A percentile compares a stretch with the other conserved stretches of the same genome.
Evolutionary conservation across 2,329 filamentous ascomycete genomes (phyloP).

Genomic region (Sporothrix luriei): DNA sequence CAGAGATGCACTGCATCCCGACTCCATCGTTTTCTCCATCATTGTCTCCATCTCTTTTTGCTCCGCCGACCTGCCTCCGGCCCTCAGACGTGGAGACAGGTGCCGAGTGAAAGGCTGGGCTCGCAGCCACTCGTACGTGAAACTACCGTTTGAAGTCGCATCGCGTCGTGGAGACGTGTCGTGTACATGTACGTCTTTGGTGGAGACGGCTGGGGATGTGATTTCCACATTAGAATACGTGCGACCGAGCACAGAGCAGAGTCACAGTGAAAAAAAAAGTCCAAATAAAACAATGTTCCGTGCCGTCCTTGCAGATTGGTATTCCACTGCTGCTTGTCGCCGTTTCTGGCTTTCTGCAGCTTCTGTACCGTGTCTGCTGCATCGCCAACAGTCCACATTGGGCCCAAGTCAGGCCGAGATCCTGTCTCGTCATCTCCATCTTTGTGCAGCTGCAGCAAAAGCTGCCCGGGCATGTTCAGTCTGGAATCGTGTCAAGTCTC

Average conservation of each 20-base stretch:
- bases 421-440: not conserved
- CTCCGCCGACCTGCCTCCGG: slow-evolving; percentile 16
- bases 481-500: not conserved
- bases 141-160: slow-evolving; percentile 16
- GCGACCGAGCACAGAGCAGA: slow-evolving; percentile 8
- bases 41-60: no score
- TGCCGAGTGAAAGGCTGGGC: not conserved
- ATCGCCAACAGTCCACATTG: slow-evolving; percentile 1
- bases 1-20: not conserved
- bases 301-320: not conserved
- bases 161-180: slow-evolving; percentile 18
- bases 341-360: not conserved
- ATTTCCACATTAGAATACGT: not conserved
- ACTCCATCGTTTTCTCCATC: slow-evolving; percentile 6
- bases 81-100: slow-evolving; percentile 19
- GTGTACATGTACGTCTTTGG: not conserved
- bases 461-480: not conserved
- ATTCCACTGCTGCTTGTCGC: not conserved
- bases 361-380: not conserved
- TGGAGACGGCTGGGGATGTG: not conserved
- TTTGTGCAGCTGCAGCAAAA: slow-evolving; percentile 19
- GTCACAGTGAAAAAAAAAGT: not conserved
- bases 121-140: not conserved
- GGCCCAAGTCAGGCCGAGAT: not conserved
- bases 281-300: not conserved